Percentiles rank a stretch among this genome's conserved stretches.
phyloP scores from a whole-genome alignment of 1,139 yeast species.

The Diutina siamensis region DNA sequence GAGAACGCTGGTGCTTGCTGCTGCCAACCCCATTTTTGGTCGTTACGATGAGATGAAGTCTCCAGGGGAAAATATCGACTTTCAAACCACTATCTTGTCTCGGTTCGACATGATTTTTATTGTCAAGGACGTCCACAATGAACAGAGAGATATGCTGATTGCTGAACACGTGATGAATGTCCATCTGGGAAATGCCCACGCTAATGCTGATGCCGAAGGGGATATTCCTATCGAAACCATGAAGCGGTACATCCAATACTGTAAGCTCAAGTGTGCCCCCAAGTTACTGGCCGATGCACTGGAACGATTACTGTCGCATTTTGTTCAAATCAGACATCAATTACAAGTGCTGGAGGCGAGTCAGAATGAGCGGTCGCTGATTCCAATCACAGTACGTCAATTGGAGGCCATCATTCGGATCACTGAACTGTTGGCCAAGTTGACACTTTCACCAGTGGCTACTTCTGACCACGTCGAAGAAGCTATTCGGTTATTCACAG shows the following conservation, averaged over 20 bases:
- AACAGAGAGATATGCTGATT: conserved; percentile 72
- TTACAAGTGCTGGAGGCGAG: conserved; percentile 73
- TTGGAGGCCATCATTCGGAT: conserved; percentile 95
- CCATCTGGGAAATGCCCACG: conserved; percentile 65
- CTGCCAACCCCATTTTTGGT: conserved; percentile 96
- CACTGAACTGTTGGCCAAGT: conserved; percentile 85
- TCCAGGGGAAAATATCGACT: conserved; percentile 96
- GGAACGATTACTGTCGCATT: conserved; percentile 85
- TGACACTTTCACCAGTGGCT: conserved; percentile 75
- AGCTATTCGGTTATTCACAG: conserved; percentile 86
- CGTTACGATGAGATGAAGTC: conserved; percentile 91
- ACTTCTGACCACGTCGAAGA: conserved; percentile 87
- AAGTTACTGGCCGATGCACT: conserved; percentile 82
- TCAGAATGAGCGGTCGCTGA: conserved; percentile 83
- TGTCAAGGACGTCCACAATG: conserved; percentile 91
- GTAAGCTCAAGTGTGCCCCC: conserved; percentile 87
- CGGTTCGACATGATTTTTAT: conserved; percentile 98
- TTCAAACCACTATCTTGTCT: conserved; percentile 91
- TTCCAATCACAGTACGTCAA: conserved; percentile 96
- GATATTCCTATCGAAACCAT: conserved; percentile 85
- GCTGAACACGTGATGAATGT: conserved; percentile 94
- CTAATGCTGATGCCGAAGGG: conserved; percentile 50
- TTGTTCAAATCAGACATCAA: conserved; percentile 79
- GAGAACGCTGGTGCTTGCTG: conserved; percentile 91
- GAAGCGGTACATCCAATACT: conserved; percentile 88